Evolutionary conservation across 306 rosid species (phyloP).

Genomic region (Prunus salicina): DNA sequence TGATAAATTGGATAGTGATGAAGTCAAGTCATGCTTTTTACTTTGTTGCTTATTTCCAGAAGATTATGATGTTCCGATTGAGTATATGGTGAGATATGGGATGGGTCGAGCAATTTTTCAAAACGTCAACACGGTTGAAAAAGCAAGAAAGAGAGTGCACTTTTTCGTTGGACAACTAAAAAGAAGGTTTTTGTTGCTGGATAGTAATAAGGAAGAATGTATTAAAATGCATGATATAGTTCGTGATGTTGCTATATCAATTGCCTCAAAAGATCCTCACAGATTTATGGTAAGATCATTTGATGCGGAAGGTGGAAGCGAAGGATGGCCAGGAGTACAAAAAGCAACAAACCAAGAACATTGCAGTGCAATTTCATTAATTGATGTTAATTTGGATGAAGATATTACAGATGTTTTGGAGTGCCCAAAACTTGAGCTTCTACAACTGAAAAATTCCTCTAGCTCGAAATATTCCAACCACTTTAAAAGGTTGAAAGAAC

Average conservation of each 20-base stretch:
- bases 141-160: constrained; percentile 15
- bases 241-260: constrained; percentile 20
- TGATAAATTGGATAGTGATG: neutral
- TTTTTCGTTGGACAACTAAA: constrained; percentile 2
- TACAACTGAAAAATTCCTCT: no score
- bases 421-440: neutral
- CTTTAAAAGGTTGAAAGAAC: neutral
- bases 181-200: constrained; percentile 13
- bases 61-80: neutral
- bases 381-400: neutral
- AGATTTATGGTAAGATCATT: neutral
- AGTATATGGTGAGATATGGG: neutral
- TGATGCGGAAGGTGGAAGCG: neutral
- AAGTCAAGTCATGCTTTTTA: neutral
- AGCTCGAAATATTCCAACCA: neutral
- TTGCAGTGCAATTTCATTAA: neutral
- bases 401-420: neutral
- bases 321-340: no score
- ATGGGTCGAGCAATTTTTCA: neutral
- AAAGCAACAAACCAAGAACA: neutral
- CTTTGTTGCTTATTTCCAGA: neutral
- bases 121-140: neutral
- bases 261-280: constrained; percentile 14
- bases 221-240: constrained; percentile 14
- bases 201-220: neutral